Evolutionary conservation across 1,139 yeast species (phyloP), one percentile per base, ranked within the genome.

Genomic region (Kodamaea suecica): DNA sequence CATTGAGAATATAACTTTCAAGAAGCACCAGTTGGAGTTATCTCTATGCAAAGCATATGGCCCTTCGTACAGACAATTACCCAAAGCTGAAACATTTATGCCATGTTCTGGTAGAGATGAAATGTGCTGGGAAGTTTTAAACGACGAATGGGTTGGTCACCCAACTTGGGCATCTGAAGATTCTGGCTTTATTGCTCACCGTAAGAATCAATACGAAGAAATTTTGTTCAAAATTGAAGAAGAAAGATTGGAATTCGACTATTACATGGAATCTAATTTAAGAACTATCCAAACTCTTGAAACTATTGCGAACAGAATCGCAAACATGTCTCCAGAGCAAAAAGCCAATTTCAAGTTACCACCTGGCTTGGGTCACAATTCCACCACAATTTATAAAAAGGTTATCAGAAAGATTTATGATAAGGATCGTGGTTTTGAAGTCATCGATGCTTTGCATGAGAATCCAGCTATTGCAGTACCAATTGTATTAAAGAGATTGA

Each of bases 151-250:
- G 97, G 97, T 92, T 17, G 97, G 97, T 3, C 97, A 90, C 60
- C 99, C 99, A 25, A 95, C 96, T 5, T 94, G 98, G 98, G 98
- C 97, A 1, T 90, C 97, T 1, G 98, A 92, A 60, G 98, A 94
- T 57, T 86, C 96, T 16, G 98, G 98, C 0, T 92, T 90, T 54
- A 90, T 92, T 55, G 96, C 98, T 12, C 98, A 94, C 59, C 80
- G 97, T 49, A 92, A 94, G 61, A 92, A 94, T 55, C 98, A 92
- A 62, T 92, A 90, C 57, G 98, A 92, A 62, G 98, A 92, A 61
- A 86, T 92, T 37, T 66, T 94, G 42, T 90, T 88, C 66, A 84
- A 95, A 55, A 88, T 90, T 40, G 98, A 92, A 61, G 98, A 92
- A 59, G 99, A 92, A 61, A 80, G 99, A 52, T 95, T 88, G 49